phyloP scores from a whole-genome alignment of 257 asterid genomes.

The Lithospermum erythrorhizon region DNA sequence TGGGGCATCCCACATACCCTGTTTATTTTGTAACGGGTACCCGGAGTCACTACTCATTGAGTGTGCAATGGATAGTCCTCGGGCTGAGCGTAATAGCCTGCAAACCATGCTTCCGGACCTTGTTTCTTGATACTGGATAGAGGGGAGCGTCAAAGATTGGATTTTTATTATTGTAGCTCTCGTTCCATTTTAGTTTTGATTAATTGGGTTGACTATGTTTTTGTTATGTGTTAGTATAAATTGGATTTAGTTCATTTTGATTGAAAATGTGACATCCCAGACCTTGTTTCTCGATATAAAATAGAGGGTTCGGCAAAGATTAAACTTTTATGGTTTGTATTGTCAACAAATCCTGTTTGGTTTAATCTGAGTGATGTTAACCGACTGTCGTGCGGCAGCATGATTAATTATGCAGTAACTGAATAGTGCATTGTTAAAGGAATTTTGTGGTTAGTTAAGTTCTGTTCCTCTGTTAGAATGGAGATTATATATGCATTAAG shows the following conservation, averaged over 20 bases:
- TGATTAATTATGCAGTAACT: no score
- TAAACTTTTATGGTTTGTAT: not conserved
- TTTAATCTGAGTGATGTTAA: no score
- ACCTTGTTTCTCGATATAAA: not conserved
- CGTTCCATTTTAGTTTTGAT: not conserved
- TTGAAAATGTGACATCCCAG: not conserved
- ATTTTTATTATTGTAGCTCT: no score
- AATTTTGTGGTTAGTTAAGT: not conserved
- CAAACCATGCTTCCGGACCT: no score
- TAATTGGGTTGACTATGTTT: not conserved
- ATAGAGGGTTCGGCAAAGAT: not conserved
- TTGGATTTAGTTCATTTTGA: not conserved
- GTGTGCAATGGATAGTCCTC: no score
- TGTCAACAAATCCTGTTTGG: no score
- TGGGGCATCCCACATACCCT: no score
- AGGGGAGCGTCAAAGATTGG: not conserved
- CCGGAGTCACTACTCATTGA: no score
- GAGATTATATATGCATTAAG: not conserved
- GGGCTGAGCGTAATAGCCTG: no score
- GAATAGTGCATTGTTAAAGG: not conserved
- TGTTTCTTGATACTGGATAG: no score
- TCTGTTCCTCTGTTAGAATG: not conserved
- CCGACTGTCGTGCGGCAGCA: no score
- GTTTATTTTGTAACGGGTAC: no score
- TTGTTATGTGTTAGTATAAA: not conserved